Conservation (phyloP, 495 filamentous ascomycete species). For the Daldinia grandis region DNA sequence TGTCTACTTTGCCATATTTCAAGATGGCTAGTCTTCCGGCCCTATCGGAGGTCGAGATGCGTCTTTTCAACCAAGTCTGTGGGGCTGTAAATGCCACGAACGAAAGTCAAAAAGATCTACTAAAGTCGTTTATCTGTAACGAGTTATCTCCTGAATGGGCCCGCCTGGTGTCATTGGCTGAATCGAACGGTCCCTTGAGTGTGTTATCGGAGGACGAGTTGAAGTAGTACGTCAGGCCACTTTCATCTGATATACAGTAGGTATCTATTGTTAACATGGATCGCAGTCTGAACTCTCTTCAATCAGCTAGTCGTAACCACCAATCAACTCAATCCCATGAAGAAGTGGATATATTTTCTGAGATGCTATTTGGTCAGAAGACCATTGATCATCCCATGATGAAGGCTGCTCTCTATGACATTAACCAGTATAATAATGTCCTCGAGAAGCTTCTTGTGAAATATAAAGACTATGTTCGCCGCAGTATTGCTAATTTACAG, state of each 20-base stretch:
- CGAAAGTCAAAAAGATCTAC: slow-evolving; percentile 20
- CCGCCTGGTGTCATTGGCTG: slow-evolving; percentile 21
- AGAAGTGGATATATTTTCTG: slow-evolving; percentile 8
- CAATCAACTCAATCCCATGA: neutral
- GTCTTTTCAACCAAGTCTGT: slow-evolving; percentile 33
- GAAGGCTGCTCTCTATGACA: slow-evolving; percentile 20
- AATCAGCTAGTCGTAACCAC: neutral
- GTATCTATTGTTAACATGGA: neutral
- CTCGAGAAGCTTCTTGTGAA: slow-evolving; percentile 32
- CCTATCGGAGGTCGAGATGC: slow-evolving; percentile 29
- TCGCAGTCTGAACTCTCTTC: slow-evolving; percentile 10
- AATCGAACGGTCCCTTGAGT: slow-evolving; percentile 27
- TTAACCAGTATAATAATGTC: slow-evolving; percentile 32
- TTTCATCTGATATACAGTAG: neutral
- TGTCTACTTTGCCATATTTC: neutral
- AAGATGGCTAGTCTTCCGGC: slow-evolving; percentile 19
- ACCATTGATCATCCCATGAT: slow-evolving; percentile 6
- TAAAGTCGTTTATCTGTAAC: slow-evolving; percentile 23
- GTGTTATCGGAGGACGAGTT: slow-evolving; percentile 35
- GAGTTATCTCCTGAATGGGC: slow-evolving; percentile 29
- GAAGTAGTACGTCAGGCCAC: slow-evolving; percentile 24
- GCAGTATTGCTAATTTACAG: slow-evolving; percentile 16
- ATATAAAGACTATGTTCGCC: slow-evolving; percentile 31
- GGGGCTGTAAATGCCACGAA: slow-evolving; percentile 18
- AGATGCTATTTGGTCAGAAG: slow-evolving; percentile 18